Evolutionary conservation across 176 grass and related monocot genomes (phyloP).

Genomic region (Carex kokanica): DNA sequence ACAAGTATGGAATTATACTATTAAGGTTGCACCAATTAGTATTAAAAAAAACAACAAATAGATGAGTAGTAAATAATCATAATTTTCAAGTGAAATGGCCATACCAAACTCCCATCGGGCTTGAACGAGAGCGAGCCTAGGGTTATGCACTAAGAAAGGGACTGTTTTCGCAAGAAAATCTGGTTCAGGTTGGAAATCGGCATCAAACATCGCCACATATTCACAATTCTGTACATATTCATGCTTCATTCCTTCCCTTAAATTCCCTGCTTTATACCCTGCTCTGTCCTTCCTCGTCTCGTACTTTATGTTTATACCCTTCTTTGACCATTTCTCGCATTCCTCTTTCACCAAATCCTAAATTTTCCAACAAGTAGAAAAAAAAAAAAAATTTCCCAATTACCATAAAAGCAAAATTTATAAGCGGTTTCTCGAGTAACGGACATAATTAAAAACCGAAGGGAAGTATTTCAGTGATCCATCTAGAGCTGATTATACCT

Average conservation of each 20-base stretch:
- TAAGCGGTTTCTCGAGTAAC: background rate
- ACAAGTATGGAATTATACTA: background rate
- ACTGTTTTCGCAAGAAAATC: constrained; percentile 62
- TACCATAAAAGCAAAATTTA: background rate
- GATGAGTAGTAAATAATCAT: background rate
- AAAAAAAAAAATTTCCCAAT: background rate
- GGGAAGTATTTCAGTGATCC: background rate
- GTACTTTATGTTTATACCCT: constrained; percentile 61
- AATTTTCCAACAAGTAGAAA: constrained; percentile 7
- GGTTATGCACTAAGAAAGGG: constrained; percentile 62
- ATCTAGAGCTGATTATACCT: background rate
- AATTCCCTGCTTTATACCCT: constrained; percentile 76
- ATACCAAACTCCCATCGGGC: constrained; percentile 75
- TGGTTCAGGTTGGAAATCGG: constrained; percentile 73
- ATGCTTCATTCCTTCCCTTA: constrained; percentile 63
- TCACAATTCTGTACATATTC: constrained; percentile 51
- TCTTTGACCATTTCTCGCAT: constrained; percentile 43
- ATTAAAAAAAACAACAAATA: background rate
- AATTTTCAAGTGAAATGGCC: background rate
- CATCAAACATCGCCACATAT: constrained; percentile 76
- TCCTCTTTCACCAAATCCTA: constrained; percentile 70
- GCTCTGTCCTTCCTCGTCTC: constrained; percentile 49
- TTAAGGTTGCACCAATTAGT: background rate
- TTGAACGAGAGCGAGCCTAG: constrained; percentile 64
- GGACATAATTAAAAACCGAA: background rate